Percentiles rank a stretch among this genome's conserved stretches.
phyloP scores from a whole-genome alignment of 257 asterid genomes.

The Fraxinus quadrangulata region DNA sequence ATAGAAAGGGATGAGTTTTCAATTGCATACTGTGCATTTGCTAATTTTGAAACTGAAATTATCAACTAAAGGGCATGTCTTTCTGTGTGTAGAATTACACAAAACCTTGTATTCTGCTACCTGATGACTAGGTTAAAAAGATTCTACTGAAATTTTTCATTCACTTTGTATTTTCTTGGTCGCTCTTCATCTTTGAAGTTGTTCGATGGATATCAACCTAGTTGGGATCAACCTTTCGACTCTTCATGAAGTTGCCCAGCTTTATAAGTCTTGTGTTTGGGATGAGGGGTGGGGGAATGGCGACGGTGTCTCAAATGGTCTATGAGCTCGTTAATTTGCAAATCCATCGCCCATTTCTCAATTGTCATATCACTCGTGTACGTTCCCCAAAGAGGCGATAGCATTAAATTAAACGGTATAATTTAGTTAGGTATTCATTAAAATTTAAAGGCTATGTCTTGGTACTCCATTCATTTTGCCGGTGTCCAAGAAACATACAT shows the following conservation, averaged over 20 bases:
- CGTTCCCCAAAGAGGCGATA: conserved; percentile 56
- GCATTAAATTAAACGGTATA: conserved; percentile 46
- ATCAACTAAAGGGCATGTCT: background rate
- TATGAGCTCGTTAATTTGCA: conserved; percentile 31
- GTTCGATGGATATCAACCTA: too few relatives aligned
- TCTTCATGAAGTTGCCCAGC: too few relatives aligned
- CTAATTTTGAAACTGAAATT: conserved; percentile 14
- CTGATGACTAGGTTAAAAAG: background rate
- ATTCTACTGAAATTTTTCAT: background rate
- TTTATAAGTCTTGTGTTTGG: background rate
- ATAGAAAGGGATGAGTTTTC: too few relatives aligned
- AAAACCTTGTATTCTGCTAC: background rate
- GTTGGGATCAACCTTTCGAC: too few relatives aligned
- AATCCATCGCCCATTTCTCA: conserved; percentile 44
- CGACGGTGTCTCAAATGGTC: background rate
- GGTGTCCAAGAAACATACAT: conserved; percentile 24
- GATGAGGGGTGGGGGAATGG: background rate
- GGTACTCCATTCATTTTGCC: conserved; percentile 28
- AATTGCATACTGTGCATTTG: conserved; percentile 29
- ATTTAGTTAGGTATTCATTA: conserved; percentile 45
- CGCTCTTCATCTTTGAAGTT: too few relatives aligned
- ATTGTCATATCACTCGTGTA: conserved; percentile 48
- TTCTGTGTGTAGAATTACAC: background rate
- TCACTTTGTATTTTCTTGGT: background rate
- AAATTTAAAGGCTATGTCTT: conserved; percentile 25